These are phyloP conservation scores for Ilyonectria destructans DNA, from an alignment of 2,329 filamentous ascomycete species.

Conservation along the genomic window DNA sequence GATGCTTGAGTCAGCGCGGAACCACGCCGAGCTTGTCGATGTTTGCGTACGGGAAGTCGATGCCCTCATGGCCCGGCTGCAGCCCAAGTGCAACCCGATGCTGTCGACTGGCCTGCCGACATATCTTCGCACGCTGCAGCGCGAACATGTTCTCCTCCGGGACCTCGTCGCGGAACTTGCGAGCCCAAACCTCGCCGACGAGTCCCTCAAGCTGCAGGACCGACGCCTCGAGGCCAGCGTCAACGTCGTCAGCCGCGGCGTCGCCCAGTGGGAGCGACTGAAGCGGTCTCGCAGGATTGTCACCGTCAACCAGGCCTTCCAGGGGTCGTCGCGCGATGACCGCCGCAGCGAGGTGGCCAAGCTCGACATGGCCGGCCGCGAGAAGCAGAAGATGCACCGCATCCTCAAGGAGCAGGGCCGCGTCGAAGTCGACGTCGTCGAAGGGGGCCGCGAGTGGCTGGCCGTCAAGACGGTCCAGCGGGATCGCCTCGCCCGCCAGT, in stretches of 20 bases:
- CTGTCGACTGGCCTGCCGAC: constrained; percentile 43
- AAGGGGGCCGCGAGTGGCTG: constrained; percentile 56
- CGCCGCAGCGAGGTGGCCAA: constrained; percentile 46
- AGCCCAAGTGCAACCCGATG: constrained; percentile 11
- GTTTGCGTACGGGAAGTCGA: constrained; percentile 29
- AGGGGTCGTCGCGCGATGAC: constrained; percentile 50
- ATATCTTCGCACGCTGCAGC: constrained; percentile 42
- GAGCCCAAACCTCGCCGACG: constrained; percentile 19
- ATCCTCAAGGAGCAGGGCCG: constrained; percentile 54
- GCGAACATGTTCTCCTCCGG: constrained; percentile 36
- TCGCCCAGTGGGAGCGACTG: constrained; percentile 53
- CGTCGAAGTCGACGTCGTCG: constrained; percentile 56
- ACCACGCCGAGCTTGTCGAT: constrained; percentile 3
- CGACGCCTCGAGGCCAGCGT: constrained; percentile 46
- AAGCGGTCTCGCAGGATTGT: constrained; percentile 53
- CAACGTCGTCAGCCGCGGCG: constrained; percentile 43
- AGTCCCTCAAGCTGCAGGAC: constrained; percentile 30
- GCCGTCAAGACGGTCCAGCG: constrained; percentile 51
- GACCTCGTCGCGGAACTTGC: constrained; percentile 30
- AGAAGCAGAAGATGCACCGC: constrained; percentile 52
- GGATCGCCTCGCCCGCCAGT: constrained; percentile 56
- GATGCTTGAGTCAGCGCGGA: constrained; percentile 39
- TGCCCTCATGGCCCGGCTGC: constrained; percentile 19
- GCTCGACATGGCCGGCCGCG: constrained; percentile 41
- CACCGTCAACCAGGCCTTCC: constrained; percentile 53